phyloP scores from a whole-genome alignment of 345 rosid genomes.

The Ricinus communis region DNA sequence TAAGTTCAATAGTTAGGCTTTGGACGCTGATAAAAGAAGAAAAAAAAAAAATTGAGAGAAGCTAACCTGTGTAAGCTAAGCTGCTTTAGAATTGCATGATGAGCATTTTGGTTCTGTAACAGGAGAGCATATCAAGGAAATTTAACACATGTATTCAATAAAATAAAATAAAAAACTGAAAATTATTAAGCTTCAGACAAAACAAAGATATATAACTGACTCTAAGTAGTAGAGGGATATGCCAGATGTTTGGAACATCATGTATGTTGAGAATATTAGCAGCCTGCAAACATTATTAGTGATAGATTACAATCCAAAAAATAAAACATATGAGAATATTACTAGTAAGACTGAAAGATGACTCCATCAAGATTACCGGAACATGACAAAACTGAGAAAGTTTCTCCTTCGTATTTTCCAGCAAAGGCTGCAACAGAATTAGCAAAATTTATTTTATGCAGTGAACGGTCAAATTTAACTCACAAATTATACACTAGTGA shows the following conservation, averaged over 20 bases:
- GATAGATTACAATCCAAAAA: conserved; percentile 4
- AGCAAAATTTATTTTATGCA: not conserved
- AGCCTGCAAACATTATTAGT: conserved; percentile 22
- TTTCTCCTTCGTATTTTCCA: conserved; percentile 29
- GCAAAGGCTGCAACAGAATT: conserved; percentile 29
- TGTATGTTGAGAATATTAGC: conserved; percentile 38
- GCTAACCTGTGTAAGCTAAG: conserved; percentile 68
- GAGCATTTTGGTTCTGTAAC: conserved; percentile 89
- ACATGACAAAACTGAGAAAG: conserved; percentile 40
- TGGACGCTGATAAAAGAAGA: not conserved
- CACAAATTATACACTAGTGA: not conserved
- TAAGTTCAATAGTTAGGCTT: not conserved
- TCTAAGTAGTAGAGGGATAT: conserved; percentile 33
- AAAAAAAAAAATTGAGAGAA: not conserved
- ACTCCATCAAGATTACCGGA: conserved; percentile 49
- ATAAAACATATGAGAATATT: not conserved
- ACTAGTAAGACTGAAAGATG: conserved; percentile 16
- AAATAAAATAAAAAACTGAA: conserved; percentile 3
- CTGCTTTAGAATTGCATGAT: conserved; percentile 74
- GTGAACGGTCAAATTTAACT: not conserved
- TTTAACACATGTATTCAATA: conserved; percentile 3
- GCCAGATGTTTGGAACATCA: conserved; percentile 42
- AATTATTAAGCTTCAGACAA: conserved; percentile 12
- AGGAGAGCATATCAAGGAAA: conserved; percentile 22
- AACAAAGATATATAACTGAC: conserved; percentile 27